A percentile compares a stretch with the other conserved stretches of the same genome.
phyloP scores from a whole-genome alignment of 2,329 filamentous ascomycete species.

The Diaporthe sp. region DNA sequence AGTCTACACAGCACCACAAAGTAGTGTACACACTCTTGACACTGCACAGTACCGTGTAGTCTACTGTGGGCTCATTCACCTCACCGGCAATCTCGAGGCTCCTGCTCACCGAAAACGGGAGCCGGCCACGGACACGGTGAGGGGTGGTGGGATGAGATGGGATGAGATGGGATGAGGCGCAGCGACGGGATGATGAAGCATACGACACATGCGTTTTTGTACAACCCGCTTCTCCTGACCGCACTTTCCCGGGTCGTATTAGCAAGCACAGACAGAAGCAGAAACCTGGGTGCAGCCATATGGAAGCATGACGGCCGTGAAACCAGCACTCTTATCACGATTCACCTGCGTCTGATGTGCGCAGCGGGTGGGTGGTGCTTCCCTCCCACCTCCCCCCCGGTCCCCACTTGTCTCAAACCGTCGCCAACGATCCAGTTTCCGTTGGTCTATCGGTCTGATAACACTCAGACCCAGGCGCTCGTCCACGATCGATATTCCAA shows the following conservation, averaged over 20 bases:
- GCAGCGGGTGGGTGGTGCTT: constrained; percentile 15
- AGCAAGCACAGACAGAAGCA: neutral
- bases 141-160: neutral
- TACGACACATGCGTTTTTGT: neutral
- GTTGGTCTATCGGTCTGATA: constrained; percentile 10
- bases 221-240: neutral
- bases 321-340: constrained; percentile 26
- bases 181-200: neutral
- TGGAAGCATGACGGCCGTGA: constrained; percentile 28
- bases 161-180: neutral
- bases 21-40: neutral
- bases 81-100: constrained; percentile 13
- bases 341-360: constrained; percentile 34
- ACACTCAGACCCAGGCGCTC: constrained; percentile 13
- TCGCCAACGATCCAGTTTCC: neutral
- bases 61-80: neutral
- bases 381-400: neutral
- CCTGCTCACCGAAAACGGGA: constrained; percentile 1
- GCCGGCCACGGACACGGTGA: constrained; percentile 8
- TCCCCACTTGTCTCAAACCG: constrained; percentile 31
- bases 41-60: neutral
- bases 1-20: neutral
- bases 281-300: too few relatives aligned
- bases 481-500: constrained; percentile 1
- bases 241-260: neutral